These are phyloP conservation scores for Picochlorum sp. DNA, from an alignment of 139 green algal species.

Conservation along the genomic window DNA sequence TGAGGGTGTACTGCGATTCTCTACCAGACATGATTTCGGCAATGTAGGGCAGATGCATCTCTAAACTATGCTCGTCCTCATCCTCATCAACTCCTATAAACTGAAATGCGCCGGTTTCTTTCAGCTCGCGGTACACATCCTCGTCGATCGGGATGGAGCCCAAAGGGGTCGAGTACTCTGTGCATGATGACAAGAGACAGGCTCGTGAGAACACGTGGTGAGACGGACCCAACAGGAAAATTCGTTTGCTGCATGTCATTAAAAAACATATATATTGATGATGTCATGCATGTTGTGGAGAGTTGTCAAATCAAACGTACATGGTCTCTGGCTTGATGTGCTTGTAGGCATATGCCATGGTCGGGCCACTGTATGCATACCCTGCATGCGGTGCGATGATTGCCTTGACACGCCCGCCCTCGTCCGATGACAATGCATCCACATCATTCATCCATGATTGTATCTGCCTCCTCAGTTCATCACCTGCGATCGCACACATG, in stretches of 20 bases:
- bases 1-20: constrained; percentile 49
- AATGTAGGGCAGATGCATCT: constrained; percentile 93
- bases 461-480: background rate
- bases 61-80: constrained; percentile 92
- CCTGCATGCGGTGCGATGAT: constrained; percentile 77
- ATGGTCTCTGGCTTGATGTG: constrained; percentile 54
- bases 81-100: constrained; percentile 64
- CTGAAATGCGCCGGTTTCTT: constrained; percentile 65
- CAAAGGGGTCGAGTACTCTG: constrained; percentile 73
- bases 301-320: constrained; percentile 37
- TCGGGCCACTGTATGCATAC: constrained; percentile 74
- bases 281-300: no score
- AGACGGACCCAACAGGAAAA: constrained; percentile 84
- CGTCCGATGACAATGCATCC: background rate
- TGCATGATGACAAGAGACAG: constrained; percentile 60
- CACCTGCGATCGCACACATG: no score
- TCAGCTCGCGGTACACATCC: constrained; percentile 65
- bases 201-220: constrained; percentile 76
- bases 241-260: constrained; percentile 41
- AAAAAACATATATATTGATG: background rate
- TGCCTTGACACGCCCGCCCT: constrained; percentile 28
- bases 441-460: background rate
- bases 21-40: constrained; percentile 37
- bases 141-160: constrained; percentile 70
- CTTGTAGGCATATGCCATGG: constrained; percentile 74